phyloP scores from a whole-genome alignment of 306 rosid genomes.

The Prinsepia uniflora region DNA sequence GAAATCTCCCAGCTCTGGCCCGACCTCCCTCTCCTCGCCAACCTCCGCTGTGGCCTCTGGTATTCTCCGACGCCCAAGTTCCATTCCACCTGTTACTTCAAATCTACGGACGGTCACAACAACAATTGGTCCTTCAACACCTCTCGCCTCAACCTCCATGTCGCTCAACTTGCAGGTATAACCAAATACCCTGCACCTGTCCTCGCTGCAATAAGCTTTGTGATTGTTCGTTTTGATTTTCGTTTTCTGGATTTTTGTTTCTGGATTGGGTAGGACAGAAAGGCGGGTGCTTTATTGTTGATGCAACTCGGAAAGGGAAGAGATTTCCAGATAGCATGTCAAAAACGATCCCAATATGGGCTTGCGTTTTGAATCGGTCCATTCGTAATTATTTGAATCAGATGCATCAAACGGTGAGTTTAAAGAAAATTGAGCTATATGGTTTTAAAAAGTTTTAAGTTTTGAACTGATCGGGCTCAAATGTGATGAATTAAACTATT shows the following conservation, averaged over 20 bases:
- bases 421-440: no score
- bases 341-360: conserved; percentile 90
- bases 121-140: conserved; percentile 82
- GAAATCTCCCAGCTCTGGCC: conserved; percentile 83
- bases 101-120: conserved; percentile 94
- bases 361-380: conserved; percentile 79
- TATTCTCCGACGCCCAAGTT: conserved; percentile 45
- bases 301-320: conserved; percentile 88
- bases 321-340: conserved; percentile 97
- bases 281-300: conserved; percentile 81
- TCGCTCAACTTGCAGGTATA: conserved; percentile 73
- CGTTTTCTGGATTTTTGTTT: conserved; percentile 4
- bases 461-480: no score
- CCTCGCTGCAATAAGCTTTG: not conserved
- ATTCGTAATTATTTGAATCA: conserved; percentile 35
- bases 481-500: no score
- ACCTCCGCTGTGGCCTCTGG: conserved; percentile 93
- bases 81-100: conserved; percentile 81
- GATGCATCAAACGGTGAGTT: conserved; percentile 31
- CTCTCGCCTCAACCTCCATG: conserved; percentile 84
- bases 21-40: conserved; percentile 81
- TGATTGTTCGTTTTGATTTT: not conserved
- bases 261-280: conserved; percentile 64
- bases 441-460: no score
- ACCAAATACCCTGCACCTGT: not conserved